Conservation (phyloP, 352 stramenopile species). For the Phytophthora meadii region DNA sequence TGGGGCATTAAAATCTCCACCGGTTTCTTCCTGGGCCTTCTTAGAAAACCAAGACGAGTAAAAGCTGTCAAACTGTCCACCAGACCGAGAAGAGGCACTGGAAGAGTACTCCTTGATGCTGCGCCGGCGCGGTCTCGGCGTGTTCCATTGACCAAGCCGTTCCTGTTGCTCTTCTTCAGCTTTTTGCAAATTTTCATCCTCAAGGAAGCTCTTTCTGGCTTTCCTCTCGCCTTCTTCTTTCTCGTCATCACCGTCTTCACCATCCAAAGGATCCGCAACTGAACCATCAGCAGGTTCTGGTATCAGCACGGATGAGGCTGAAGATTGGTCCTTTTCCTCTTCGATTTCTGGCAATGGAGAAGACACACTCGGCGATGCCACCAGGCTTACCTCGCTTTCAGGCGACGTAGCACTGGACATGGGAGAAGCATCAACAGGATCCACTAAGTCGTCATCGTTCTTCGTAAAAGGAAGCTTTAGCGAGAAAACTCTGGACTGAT, state of each 20-base stretch:
- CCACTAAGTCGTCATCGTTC: conserved; percentile 13
- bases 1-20: conserved; percentile 18
- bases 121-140: conserved; percentile 54
- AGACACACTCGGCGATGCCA: conserved; percentile 31
- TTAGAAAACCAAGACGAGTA: conserved; percentile 80
- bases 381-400: conserved; percentile 36
- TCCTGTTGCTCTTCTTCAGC: conserved; percentile 61
- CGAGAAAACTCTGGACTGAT: conserved; percentile 47
- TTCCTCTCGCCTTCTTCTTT: conserved; percentile 43
- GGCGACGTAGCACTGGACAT: conserved; percentile 35
- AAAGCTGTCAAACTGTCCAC: conserved; percentile 71
- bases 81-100: conserved; percentile 47
- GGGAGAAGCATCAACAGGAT: conserved; percentile 26
- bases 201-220: conserved; percentile 33
- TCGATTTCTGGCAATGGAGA: conserved; percentile 35
- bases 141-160: conserved; percentile 77
- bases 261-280: conserved; percentile 39
- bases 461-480: conserved; percentile 68
- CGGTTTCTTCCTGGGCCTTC: conserved; percentile 50
- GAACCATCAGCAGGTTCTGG: conserved; percentile 3
- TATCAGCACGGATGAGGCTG: conserved; percentile 11
- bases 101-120: conserved; percentile 51
- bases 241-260: conserved; percentile 59
- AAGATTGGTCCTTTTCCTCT: conserved; percentile 19
- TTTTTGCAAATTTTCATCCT: conserved; percentile 41